Evolutionary conservation across 176 grass and related monocot genomes (phyloP).

Genomic region (Elaeis guineensis): DNA sequence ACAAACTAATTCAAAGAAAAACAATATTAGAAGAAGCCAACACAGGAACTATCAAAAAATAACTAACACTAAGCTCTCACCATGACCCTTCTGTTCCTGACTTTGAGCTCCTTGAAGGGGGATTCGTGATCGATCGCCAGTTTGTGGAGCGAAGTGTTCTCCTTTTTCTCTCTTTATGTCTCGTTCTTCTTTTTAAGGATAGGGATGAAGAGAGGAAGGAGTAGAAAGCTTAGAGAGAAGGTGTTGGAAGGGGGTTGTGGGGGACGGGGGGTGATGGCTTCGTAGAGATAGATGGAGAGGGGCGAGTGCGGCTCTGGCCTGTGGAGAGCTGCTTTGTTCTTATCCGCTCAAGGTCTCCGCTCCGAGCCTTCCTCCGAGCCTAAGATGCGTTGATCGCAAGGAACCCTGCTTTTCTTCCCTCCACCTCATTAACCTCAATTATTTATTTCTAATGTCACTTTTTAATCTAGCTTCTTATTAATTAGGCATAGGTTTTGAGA

Average conservation of each 20-base stretch:
- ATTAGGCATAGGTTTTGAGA: not conserved
- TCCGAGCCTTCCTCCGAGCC: not conserved
- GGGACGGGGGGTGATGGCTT: too few relatives aligned
- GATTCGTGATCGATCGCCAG: conserved; percentile 63
- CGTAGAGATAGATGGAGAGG: too few relatives aligned
- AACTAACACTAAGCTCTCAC: conserved; percentile 1
- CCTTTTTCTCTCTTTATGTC: not conserved
- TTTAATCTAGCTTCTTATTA: not conserved
- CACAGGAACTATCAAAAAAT: not conserved
- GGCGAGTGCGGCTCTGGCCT: too few relatives aligned
- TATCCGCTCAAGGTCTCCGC: conserved; percentile 25
- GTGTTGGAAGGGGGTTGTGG: too few relatives aligned
- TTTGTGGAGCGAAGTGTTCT: not conserved
- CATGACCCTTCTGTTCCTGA: conserved; percentile 39
- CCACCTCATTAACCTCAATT: not conserved
- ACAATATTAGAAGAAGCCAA: too few relatives aligned
- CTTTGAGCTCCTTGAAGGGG: conserved; percentile 26
- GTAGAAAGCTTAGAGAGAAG: too few relatives aligned
- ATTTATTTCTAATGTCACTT: not conserved
- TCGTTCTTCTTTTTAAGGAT: not conserved
- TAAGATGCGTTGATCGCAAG: conserved; percentile 22
- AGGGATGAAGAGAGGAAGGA: too few relatives aligned
- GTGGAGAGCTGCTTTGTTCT: conserved; percentile 22
- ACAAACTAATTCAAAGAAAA: not conserved
- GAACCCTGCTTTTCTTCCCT: not conserved